Conservation (phyloP, 495 filamentous ascomycete species). For the Melanomma pulvis-pyrius region DNA sequence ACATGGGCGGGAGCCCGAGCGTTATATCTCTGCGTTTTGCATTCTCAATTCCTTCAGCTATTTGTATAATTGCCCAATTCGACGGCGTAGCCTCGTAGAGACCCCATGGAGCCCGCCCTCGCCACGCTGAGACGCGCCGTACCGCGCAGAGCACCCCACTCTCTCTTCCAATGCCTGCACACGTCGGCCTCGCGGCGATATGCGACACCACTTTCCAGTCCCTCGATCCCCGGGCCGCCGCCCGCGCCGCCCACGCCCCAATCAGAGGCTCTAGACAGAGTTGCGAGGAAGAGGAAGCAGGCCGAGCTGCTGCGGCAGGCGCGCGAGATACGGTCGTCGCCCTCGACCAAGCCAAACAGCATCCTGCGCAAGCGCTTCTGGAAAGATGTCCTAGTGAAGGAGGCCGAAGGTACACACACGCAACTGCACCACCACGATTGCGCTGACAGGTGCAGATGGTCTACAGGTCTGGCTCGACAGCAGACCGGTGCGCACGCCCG, state of each 20-base stretch:
- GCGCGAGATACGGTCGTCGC: conserved; percentile 50
- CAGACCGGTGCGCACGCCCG: conserved; percentile 74
- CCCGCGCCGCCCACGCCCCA: conserved; percentile 71
- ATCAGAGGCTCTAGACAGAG: conserved; percentile 52
- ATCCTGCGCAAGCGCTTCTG: conserved; percentile 75
- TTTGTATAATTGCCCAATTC: not conserved
- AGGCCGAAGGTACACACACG: conserved; percentile 52
- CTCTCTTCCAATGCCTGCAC: conserved; percentile 52
- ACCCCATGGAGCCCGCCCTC: conserved; percentile 22
- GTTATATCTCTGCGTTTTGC: not conserved
- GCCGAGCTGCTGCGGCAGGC: conserved; percentile 56
- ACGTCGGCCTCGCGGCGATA: conserved; percentile 51
- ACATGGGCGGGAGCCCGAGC: not conserved
- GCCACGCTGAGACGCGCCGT: conserved; percentile 7
- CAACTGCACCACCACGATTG: conserved; percentile 7
- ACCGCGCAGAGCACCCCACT: conserved; percentile 7
- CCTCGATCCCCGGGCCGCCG: conserved; percentile 82
- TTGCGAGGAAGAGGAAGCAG: conserved; percentile 59
- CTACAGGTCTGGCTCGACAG: conserved; percentile 78
- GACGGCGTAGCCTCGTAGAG: conserved; percentile 1
- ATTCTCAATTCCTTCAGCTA: not conserved
- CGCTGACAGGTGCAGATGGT: conserved; percentile 51
- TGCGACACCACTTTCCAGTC: conserved; percentile 63
- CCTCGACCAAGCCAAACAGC: conserved; percentile 46
- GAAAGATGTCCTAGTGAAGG: conserved; percentile 73